Base-by-base conservation (phyloP, 768 basidiomycete genomes). In the Leccinum olivaceopallidum region DNA sequence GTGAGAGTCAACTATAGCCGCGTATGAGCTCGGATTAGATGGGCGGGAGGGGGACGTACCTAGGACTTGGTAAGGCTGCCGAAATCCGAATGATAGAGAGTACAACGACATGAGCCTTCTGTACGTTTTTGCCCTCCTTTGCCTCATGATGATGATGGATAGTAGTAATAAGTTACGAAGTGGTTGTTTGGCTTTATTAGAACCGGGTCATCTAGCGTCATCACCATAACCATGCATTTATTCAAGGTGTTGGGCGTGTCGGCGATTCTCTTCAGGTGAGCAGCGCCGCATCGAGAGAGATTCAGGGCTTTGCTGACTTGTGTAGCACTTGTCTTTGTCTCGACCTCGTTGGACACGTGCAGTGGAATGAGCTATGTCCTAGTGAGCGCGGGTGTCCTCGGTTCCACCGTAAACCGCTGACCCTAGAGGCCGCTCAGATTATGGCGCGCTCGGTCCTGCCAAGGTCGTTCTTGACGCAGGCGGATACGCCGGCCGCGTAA, bases 41-140 rank as follows among this genome's bases (percentile, higher is more conserved):
- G n/a, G 34, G 16, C 36, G 10, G n/a, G 39, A 32, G 12, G 24
- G 22, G 42, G 37, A 75, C 80, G 64, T 66, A 94, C 95, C 84
- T 26, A 98, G 82, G 7, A 96, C 83, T 79, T 98, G 97, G 73
- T 94, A 98, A 0, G 97, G 96, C 68, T 94, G 87, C 50, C 94
- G 80, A 74, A 98, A 98, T 6, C 90, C 90, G 74, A 98, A 98
- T 2, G 88, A 82, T 73, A 89, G 83, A 62, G 82, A 84, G 72
- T 98, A 98, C 53, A 95, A 78, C 16, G 86, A 82, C 95, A 99
- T 98, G 56, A 96, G 89, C 72, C 94, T 94, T 65, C 89, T 85
- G 76, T 98, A 98, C 1, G 88, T 85, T 76, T 99, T 99, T 28
- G 95, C 94, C 72, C 97, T 83, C 77, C 93, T 97, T 77, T 97